phyloP scores from a whole-genome alignment of 2,329 filamentous ascomycete genomes.

The Teratosphaeriaceae sp. region DNA sequence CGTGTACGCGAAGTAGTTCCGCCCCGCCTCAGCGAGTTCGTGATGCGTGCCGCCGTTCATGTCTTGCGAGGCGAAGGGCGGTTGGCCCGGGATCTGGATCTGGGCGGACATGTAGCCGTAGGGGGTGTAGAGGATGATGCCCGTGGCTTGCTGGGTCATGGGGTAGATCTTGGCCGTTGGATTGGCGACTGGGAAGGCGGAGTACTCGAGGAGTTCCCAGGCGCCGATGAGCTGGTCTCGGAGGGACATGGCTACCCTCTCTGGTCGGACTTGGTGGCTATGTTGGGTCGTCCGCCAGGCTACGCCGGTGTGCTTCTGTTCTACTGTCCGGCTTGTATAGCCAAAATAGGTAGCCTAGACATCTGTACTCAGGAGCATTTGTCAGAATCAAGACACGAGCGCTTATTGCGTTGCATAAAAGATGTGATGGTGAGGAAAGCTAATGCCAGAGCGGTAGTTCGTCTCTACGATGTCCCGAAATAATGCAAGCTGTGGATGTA shows the following conservation, averaged over 20 bases:
- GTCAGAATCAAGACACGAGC: no score
- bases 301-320: background rate
- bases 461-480: no score
- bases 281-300: background rate
- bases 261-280: background rate
- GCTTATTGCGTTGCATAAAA: no score
- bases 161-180: constrained; percentile 15
- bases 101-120: constrained; percentile 30
- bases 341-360: no score
- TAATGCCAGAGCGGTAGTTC: no score
- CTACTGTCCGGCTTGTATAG: no score
- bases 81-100: constrained; percentile 25
- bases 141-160: constrained; percentile 25
- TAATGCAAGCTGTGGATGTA: no score
- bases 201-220: constrained; percentile 5
- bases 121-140: constrained; percentile 28
- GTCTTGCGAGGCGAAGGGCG: background rate
- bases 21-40: constrained; percentile 1
- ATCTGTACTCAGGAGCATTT: no score
- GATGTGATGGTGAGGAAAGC: no score
- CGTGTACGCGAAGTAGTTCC: constrained; percentile 6
- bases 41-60: background rate
- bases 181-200: background rate
- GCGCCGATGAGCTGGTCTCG: constrained; percentile 6
- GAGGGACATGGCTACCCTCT: no score